phyloP scores from a whole-genome alignment of 306 rosid species.

The Pyrus bretschneideri region DNA sequence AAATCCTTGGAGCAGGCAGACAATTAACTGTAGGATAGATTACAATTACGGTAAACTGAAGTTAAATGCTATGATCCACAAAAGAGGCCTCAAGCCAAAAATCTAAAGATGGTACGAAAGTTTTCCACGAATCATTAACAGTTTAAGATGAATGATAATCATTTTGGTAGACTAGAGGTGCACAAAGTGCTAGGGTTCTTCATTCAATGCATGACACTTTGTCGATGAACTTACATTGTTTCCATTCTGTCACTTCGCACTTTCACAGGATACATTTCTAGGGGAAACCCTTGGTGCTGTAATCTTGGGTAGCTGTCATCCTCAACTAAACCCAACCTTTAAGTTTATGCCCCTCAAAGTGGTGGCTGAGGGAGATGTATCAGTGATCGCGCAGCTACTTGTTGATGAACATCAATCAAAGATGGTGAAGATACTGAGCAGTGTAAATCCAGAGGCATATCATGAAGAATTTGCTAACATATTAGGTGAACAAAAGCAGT shows the following conservation, averaged over 20 bases:
- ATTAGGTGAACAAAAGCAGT: constrained; percentile 13
- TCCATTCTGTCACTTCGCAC: constrained; percentile 17
- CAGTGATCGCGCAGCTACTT: constrained; percentile 28
- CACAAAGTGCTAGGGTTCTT: not conserved
- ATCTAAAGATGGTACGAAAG: too few relatives aligned
- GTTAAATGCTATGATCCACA: too few relatives aligned
- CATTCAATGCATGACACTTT: not conserved
- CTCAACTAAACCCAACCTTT: constrained; percentile 21
- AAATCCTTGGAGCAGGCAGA: too few relatives aligned
- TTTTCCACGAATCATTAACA: too few relatives aligned
- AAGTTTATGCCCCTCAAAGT: constrained; percentile 30
- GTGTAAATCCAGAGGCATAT: constrained; percentile 31
- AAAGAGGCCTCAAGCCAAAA: too few relatives aligned
- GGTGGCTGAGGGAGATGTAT: constrained; percentile 30
- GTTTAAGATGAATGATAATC: too few relatives aligned
- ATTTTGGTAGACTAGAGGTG: not conserved
- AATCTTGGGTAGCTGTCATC: constrained; percentile 12
- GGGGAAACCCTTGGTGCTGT: constrained; percentile 56
- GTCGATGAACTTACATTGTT: not conserved
- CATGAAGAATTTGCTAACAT: constrained; percentile 27
- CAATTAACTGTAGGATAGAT: too few relatives aligned
- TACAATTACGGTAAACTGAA: too few relatives aligned
- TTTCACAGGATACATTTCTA: constrained; percentile 41
- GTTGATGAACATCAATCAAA: constrained; percentile 38
- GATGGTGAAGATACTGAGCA: constrained; percentile 30